Percentiles rank a stretch among this genome's conserved stretches.
Conservation (phyloP, 805 yeast species). For the Kodamaea lidongshanica region DNA sequence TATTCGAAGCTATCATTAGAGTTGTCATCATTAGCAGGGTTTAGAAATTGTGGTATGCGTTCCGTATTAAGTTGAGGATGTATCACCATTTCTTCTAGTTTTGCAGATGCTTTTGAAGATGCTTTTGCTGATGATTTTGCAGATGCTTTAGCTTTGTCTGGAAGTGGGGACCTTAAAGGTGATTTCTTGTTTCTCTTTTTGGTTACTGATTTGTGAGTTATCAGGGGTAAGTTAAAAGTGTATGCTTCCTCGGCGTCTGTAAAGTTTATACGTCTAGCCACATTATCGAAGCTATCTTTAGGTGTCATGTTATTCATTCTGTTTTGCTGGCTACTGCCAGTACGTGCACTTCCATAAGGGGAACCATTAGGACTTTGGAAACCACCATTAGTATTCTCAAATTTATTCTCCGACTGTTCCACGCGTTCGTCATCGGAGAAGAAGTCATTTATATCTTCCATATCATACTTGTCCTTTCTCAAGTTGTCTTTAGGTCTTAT, state of each 20-base stretch:
- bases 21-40: too few relatives aligned
- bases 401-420: conserved; percentile 1
- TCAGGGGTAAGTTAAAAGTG: conserved; percentile 26
- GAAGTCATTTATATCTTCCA: conserved; percentile 68
- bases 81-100: too few relatives aligned
- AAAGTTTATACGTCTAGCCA: conserved; percentile 32
- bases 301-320: conserved; percentile 9
- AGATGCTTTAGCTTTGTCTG: conserved; percentile 15
- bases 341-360: conserved; percentile 5
- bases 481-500: conserved; percentile 42
- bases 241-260: conserved; percentile 28
- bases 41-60: conserved; percentile 20
- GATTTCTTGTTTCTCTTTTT: conserved; percentile 21
- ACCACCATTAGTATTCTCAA: conserved; percentile 2
- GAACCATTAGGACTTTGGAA: conserved; percentile 7
- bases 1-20: conserved; percentile 8
- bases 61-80: too few relatives aligned
- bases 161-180: conserved; percentile 27
- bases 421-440: conserved; percentile 48
- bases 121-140: too few relatives aligned
- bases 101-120: too few relatives aligned
- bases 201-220: conserved; percentile 14
- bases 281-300: conserved; percentile 17
- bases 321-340: conserved; percentile 4
- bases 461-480: conserved; percentile 50